These are phyloP conservation scores for Melaleuca alternifolia DNA, from an alignment of 345 rosid genomes.

Conservation along the genomic window DNA sequence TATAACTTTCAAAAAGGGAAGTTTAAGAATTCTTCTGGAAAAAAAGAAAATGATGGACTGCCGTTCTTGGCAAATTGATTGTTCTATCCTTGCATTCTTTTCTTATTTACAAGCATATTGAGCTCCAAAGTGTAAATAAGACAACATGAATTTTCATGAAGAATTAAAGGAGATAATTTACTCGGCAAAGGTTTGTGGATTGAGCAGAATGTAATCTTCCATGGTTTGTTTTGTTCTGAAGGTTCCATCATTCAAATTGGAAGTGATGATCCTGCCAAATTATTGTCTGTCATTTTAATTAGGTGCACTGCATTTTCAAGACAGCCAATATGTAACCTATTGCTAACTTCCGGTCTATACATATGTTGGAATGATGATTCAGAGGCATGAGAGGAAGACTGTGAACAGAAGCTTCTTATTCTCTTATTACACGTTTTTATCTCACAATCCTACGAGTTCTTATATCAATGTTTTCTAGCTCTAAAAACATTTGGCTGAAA, in stretches of 20 bases:
- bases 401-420: not conserved
- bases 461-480: not conserved
- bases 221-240: not conserved
- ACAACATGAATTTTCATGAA: not conserved
- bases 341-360: not conserved
- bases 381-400: not conserved
- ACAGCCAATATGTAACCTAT: not conserved
- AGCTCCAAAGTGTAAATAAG: not conserved
- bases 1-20: not conserved
- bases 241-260: not conserved
- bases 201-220: not conserved
- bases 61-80: not conserved
- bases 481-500: not conserved
- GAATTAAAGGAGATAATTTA: not conserved
- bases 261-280: not conserved
- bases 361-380: not conserved
- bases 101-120: not conserved
- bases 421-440: not conserved
- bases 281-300: not conserved
- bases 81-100: not conserved
- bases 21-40: not conserved
- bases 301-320: not conserved
- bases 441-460: not conserved
- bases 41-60: not conserved
- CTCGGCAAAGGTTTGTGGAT: not conserved